Percentiles rank a stretch among this genome's conserved stretches.
Evolutionary conservation across 768 basidiomycete genomes (phyloP).

Genomic region (Rhodotorula babjevae): DNA sequence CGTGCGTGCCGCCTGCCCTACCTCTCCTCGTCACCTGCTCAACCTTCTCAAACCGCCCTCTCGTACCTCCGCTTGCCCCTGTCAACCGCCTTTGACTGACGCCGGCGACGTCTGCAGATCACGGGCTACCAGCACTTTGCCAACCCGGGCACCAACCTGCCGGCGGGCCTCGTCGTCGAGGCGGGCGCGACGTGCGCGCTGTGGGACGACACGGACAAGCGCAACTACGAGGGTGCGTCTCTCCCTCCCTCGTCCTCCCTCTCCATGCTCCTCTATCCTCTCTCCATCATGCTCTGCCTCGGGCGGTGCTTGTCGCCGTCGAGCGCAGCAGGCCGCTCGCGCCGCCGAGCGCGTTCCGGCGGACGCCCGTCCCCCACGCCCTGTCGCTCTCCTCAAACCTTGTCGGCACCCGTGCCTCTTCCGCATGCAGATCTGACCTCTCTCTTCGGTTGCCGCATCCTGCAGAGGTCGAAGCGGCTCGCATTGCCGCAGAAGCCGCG

Average conservation of each 20-base stretch:
- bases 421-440: background rate
- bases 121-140: conserved; percentile 4
- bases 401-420: background rate
- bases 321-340: too few relatives aligned
- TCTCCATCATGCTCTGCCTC: background rate
- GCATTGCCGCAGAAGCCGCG: conserved; percentile 22
- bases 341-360: too few relatives aligned
- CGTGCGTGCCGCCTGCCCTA: conserved; percentile 18
- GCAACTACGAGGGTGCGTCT: conserved; percentile 15
- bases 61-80: too few relatives aligned
- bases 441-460: background rate
- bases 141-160: background rate
- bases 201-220: conserved; percentile 32
- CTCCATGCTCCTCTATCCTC: background rate
- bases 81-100: background rate
- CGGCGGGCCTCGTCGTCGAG: background rate
- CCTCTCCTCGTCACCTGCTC: too few relatives aligned
- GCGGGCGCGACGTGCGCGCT: conserved; percentile 5
- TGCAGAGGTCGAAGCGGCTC: conserved; percentile 36
- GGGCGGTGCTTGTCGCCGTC: too few relatives aligned
- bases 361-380: too few relatives aligned
- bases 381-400: background rate
- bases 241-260: background rate
- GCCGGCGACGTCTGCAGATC: background rate
- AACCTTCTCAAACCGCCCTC: too few relatives aligned